Conservation (phyloP, 768 basidiomycete genomes). For the Leccinum longicurvipes region DNA sequence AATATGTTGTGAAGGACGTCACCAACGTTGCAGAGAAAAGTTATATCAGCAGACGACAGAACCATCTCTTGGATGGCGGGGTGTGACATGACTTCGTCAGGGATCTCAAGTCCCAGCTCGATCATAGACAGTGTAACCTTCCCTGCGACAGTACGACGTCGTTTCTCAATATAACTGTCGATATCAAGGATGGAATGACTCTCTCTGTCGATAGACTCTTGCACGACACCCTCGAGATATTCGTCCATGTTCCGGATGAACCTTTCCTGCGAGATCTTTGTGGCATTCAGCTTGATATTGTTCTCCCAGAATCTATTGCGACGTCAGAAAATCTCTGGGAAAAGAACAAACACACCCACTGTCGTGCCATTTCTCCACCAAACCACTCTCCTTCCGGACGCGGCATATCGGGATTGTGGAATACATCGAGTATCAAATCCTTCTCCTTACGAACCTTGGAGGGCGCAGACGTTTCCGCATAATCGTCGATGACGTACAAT, state of each 20-base stretch:
- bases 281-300: not conserved
- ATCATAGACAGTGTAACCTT: too few species aligned
- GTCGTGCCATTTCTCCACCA: constrained; percentile 13
- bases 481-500: constrained; percentile 50
- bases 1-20: too few species aligned
- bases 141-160: too few species aligned
- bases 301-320: constrained; percentile 16
- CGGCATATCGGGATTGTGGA: constrained; percentile 10
- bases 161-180: constrained; percentile 40
- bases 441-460: constrained; percentile 26
- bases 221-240: constrained; percentile 1
- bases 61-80: constrained; percentile 34
- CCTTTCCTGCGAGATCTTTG: not conserved
- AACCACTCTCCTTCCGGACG: constrained; percentile 16
- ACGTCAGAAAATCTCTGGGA: not conserved
- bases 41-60: constrained; percentile 30
- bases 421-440: constrained; percentile 21
- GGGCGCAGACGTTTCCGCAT: constrained; percentile 40
- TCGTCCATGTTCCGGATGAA: constrained; percentile 1
- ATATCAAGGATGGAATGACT: constrained; percentile 31
- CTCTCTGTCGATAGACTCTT: constrained; percentile 6
- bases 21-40: constrained; percentile 36
- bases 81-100: constrained; percentile 41
- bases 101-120: constrained; percentile 22
- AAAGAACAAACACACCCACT: constrained; percentile 4